Evolutionary conservation across 805 yeast species (phyloP).

Genomic region (Metschnikowia anglica): DNA sequence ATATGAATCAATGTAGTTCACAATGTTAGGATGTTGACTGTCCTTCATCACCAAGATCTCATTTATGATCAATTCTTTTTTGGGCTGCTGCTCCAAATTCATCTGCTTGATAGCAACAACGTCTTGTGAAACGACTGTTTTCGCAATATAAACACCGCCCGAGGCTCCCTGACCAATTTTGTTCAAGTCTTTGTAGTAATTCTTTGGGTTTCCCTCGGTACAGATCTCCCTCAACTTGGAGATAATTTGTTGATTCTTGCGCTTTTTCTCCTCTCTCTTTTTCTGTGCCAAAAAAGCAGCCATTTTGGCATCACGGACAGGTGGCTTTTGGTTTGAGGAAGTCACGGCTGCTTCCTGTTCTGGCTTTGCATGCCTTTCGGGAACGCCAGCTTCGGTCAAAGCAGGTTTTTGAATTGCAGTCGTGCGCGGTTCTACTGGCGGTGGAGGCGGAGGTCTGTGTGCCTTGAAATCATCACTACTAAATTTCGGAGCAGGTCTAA

Average conservation of each 20-base stretch:
- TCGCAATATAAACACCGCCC: conserved; percentile 94
- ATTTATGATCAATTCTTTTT: conserved; percentile 82
- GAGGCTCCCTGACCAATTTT: conserved; percentile 98
- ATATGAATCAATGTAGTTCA: conserved; percentile 22
- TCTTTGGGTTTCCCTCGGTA: conserved; percentile 79
- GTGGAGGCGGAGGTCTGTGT: conserved; percentile 46
- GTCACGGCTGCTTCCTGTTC: conserved; percentile 14
- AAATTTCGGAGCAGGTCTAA: conserved; percentile 31
- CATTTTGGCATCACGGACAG: conserved; percentile 50
- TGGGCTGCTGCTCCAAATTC: conserved; percentile 92
- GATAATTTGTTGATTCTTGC: conserved; percentile 68
- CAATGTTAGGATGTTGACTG: conserved; percentile 22
- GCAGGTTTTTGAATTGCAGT: conserved; percentile 5
- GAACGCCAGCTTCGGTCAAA: conserved; percentile 1
- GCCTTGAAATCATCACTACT: conserved; percentile 28
- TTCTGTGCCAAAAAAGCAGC: conserved; percentile 59
- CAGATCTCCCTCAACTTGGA: conserved; percentile 74
- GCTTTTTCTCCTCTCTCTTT: conserved; percentile 76
- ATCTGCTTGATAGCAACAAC: conserved; percentile 93
- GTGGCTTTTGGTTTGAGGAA: conserved; percentile 27
- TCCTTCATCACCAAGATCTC: conserved; percentile 25
- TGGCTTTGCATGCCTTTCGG: conserved; percentile 15
- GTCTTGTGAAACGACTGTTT: conserved; percentile 38
- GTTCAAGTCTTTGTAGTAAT: conserved; percentile 61
- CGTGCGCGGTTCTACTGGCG: conserved; percentile 25